Evolutionary conservation across 2,329 filamentous ascomycete genomes (phyloP).

Genomic region (Kalaharituber pfeilii): DNA sequence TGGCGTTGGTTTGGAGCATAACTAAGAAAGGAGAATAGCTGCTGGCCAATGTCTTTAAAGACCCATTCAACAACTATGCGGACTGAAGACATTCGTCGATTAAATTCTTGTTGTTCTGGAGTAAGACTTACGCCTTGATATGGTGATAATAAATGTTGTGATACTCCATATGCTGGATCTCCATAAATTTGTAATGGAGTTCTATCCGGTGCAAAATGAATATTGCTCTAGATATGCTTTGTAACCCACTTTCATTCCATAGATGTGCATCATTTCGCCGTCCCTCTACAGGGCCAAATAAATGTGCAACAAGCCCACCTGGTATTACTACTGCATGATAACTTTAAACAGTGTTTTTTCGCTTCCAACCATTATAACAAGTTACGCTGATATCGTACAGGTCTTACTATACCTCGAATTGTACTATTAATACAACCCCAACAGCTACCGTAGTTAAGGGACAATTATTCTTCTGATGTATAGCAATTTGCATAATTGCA

Average conservation of each 20-base stretch:
- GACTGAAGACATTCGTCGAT: background rate
- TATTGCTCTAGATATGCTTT: background rate
- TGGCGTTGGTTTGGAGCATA: background rate
- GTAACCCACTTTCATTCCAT: background rate
- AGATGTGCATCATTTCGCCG: slow-evolving; percentile 1
- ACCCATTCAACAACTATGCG: slow-evolving; percentile 3
- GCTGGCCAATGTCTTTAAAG: slow-evolving; percentile 1
- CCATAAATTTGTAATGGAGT: slow-evolving; percentile 1
- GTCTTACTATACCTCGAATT: background rate
- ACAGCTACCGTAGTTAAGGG: background rate
- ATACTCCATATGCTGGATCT: background rate
- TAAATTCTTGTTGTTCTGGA: background rate
- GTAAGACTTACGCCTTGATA: background rate
- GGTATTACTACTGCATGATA: slow-evolving; percentile 1
- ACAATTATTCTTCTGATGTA: background rate
- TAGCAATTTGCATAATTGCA: background rate
- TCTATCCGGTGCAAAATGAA: background rate
- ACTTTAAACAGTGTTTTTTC: background rate
- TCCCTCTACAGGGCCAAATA: slow-evolving; percentile 3
- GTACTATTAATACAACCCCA: slow-evolving; percentile 2
- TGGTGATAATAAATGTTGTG: background rate
- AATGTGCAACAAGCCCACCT: slow-evolving; percentile 3
- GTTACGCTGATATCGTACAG: background rate
- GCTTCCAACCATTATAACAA: slow-evolving; percentile 1
- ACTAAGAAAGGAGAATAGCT: background rate